Percentiles rank a stretch among this genome's conserved stretches.
phyloP scores from a whole-genome alignment of 192 early-diverging fungal species.

The Funneliformis geosporum region DNA sequence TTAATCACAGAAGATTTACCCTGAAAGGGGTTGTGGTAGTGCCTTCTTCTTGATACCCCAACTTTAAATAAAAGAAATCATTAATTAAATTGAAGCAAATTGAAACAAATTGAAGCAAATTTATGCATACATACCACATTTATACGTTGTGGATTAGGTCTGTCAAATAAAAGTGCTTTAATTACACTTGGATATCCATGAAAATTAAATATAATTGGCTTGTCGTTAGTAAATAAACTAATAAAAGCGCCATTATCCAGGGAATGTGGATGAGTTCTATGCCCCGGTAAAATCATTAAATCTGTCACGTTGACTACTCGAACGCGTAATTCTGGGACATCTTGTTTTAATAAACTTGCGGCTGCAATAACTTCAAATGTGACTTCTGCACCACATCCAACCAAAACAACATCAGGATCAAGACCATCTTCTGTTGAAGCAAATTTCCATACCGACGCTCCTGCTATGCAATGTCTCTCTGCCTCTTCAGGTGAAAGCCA shows the following conservation, averaged over 20 bases:
- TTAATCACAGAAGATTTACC: not conserved
- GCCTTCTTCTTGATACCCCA: slow-evolving; percentile 51
- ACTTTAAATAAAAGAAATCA: slow-evolving; percentile 23
- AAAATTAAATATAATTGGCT: slow-evolving; percentile 49
- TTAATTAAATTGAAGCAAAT: not conserved
- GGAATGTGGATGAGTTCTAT: slow-evolving; percentile 43
- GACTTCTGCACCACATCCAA: slow-evolving; percentile 46
- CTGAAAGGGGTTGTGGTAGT: slow-evolving; percentile 50
- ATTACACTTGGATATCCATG: slow-evolving; percentile 49
- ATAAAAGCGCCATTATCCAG: slow-evolving; percentile 40
- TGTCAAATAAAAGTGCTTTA: slow-evolving; percentile 39
- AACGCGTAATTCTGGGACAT: slow-evolving; percentile 41
- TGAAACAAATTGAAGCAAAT: not conserved
- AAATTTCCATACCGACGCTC: slow-evolving; percentile 45
- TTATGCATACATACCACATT: slow-evolving; percentile 32
- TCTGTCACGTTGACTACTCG: slow-evolving; percentile 49
- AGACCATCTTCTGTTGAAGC: slow-evolving; percentile 38
- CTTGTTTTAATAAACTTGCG: slow-evolving; percentile 40
- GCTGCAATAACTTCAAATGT: slow-evolving; percentile 50
- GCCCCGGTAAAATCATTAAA: slow-evolving; percentile 43
- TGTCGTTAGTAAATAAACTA: slow-evolving; percentile 39
- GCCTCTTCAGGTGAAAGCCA: slow-evolving; percentile 44
- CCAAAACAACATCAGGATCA: slow-evolving; percentile 47
- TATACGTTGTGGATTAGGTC: slow-evolving; percentile 27
- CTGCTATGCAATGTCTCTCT: slow-evolving; percentile 41